Base-by-base conservation (phyloP, 2,329 filamentous ascomycete species). In the Rugonectria rugulosa region DNA sequence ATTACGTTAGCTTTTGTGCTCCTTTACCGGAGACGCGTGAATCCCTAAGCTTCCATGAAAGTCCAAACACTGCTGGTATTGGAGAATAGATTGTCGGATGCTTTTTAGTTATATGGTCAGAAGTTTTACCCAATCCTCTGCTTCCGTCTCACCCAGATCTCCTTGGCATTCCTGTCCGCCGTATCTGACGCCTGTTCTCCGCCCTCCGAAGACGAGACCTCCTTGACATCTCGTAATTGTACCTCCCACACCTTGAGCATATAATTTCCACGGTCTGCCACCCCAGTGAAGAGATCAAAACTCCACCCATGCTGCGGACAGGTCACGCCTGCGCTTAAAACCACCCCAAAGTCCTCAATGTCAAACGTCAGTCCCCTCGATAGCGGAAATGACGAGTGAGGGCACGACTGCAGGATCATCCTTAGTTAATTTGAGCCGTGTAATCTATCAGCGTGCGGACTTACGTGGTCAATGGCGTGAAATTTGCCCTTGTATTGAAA, bases 301-400 rank as follows among this genome's bases (percentile, higher is more conserved):
- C 86, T 87, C 88, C 88, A 91, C 5, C 78, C 83, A 58, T 90
- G 88, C 59, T 89, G 89, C 0, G 87, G 86, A 68, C 88, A 91
- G 0, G 79, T 81, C 4, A 91, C 73, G 0, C 87, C 88, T 0
- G 84, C 79, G 50, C 85, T 88, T 6, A 88, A 69, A 5, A 81
- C 76, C 3, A 88, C 73, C 0, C 88, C 88, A 67, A 90, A 91
- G 57, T 91, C 88, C 62, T 91, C 88, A 63, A 91, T 90, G 49
- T 91, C 88, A 54, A 89, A 90, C 0, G 86, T 77, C 0, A 73
- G 81, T 0, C 85, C 87, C 37, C 82, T 79, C 0, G 86, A 88
- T 2, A 91, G 77, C 0, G 88, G 87, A 53, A 82, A 90, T 0
- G 86, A 82, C 1, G 83, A 85, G 62, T 91, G 88, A 1, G 88